Evolutionary conservation across 306 rosid species (phyloP).

Genomic region (Cucurbita moschata): DNA sequence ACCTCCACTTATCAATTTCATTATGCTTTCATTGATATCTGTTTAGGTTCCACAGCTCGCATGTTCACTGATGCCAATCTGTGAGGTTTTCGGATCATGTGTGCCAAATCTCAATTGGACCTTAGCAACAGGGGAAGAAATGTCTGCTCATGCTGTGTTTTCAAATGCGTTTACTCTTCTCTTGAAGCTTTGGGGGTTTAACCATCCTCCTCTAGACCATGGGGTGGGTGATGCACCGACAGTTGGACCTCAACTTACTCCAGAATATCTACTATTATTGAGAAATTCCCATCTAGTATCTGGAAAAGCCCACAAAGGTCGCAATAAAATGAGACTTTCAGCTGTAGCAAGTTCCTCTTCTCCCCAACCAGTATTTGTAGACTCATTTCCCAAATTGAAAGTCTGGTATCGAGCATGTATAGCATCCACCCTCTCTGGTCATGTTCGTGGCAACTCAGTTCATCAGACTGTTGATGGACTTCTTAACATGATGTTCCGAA

Average conservation of each 20-base stretch:
- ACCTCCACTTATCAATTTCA: not conserved
- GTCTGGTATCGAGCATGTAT: constrained; percentile 91
- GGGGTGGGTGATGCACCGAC: constrained; percentile 89
- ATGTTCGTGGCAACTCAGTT: constrained; percentile 85
- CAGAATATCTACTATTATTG: constrained; percentile 74
- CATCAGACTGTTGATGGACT: constrained; percentile 94
- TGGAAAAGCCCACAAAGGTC: constrained; percentile 36
- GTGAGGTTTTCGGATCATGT: constrained; percentile 96
- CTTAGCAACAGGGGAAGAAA: constrained; percentile 60
- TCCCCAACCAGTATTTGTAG: constrained; percentile 74
- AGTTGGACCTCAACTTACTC: constrained; percentile 88
- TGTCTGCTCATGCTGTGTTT: constrained; percentile 86
- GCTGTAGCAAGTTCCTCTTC: constrained; percentile 58
- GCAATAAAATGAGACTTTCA: constrained; percentile 65
- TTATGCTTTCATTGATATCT: constrained; percentile 14
- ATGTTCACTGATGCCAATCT: constrained; percentile 92
- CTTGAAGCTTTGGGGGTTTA: constrained; percentile 83
- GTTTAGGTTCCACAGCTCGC: constrained; percentile 92
- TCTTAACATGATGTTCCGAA: constrained; percentile 80
- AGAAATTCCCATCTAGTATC: constrained; percentile 70
- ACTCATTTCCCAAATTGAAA: constrained; percentile 87
- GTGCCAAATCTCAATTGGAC: constrained; percentile 69
- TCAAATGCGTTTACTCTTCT: constrained; percentile 93
- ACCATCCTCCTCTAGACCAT: constrained; percentile 85
- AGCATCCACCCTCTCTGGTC: constrained; percentile 92